phyloP scores from a whole-genome alignment of 1,284 basidiomycete species.

The Trichosporon coremiiforme region DNA sequence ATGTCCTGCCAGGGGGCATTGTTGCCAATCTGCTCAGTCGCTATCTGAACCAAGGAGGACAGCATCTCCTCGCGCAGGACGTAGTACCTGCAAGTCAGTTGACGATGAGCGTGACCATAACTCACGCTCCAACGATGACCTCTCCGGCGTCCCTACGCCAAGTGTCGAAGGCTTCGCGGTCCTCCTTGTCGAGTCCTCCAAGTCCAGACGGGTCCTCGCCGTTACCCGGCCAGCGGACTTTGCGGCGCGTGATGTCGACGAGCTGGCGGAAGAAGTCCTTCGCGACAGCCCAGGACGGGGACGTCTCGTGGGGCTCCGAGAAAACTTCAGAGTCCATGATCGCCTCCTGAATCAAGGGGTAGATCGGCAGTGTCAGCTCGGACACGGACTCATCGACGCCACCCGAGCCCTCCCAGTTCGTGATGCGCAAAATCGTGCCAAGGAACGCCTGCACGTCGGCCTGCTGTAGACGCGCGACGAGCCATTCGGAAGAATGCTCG shows the following conservation, averaged over 20 bases:
- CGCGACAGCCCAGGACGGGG: conserved; percentile 62
- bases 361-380: conserved; percentile 80
- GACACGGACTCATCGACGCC: conserved; percentile 80
- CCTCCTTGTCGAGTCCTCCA: conserved; percentile 66
- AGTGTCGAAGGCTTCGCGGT: conserved; percentile 42
- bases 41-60: conserved; percentile 66
- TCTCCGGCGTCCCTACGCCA: conserved; percentile 88
- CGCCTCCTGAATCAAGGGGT: conserved; percentile 85
- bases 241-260: conserved; percentile 68
- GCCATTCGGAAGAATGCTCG: conserved; percentile 79
- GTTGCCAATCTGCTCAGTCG: conserved; percentile 58
- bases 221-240: conserved; percentile 69
- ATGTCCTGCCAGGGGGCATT: conserved; percentile 62
- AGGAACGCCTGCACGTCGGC: conserved; percentile 70
- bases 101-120: no score
- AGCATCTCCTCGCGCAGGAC: conserved; percentile 80
- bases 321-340: conserved; percentile 70
- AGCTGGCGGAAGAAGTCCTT: conserved; percentile 76
- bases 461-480: conserved; percentile 69
- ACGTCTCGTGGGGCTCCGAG: conserved; percentile 59
- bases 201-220: conserved; percentile 45
- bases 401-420: conserved; percentile 72
- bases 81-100: conserved; percentile 64
- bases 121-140: conserved; percentile 75
- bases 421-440: conserved; percentile 70